Base-by-base conservation (phyloP, 1,284 basidiomycete genomes). In the Albatrellus sp. region DNA sequence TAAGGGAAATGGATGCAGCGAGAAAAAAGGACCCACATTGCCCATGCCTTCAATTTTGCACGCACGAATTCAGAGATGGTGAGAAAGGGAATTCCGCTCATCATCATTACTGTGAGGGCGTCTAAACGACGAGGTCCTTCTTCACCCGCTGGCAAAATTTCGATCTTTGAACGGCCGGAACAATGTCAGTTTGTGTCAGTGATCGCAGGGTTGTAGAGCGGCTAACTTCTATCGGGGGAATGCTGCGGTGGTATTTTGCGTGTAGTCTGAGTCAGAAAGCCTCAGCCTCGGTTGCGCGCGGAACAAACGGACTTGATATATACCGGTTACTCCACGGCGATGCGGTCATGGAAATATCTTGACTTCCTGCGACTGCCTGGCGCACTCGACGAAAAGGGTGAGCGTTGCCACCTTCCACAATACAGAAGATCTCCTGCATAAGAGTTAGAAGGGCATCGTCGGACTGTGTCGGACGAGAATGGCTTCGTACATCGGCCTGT, bases 141-240 rank as follows among this genome's bases (percentile, higher is more conserved):
- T 61, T 88, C 84, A 16, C 85, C 84, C 37, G 83, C 84, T 19
- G 79, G 77, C 36, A 87, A 58, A 46, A 88, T 84, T 61, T 88
- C 84, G 60, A 88, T 85, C 84, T 88, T 14, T 30, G 34, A 28
- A 32, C 38, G 14, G 28, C 37, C 39, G 20, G 28, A 36, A 33
- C 20, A 40, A 37, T 20, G 28, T 39, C 37, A 39, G 19, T 19
- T 12, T 11, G 11, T n/a, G 30, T 44, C 29, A 41, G 37, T 7
- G 24, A 24, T 24, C 7, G 24, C 24, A 24, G 24, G 24, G 24
- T 24, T 24, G 34, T 20, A 38, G 24, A 17, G 12, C 5, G 13
- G 54, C 60, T 52, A 43, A 66, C 64, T 48, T 65, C 64, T 45
- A 66, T 57, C 37, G 61, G 49, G 37, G 59, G 61, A 19, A 66